These are phyloP conservation scores for Phlyctochytrium bullatum DNA, from an alignment of 192 early-diverging fungal genomes.

Conservation along the genomic window DNA sequence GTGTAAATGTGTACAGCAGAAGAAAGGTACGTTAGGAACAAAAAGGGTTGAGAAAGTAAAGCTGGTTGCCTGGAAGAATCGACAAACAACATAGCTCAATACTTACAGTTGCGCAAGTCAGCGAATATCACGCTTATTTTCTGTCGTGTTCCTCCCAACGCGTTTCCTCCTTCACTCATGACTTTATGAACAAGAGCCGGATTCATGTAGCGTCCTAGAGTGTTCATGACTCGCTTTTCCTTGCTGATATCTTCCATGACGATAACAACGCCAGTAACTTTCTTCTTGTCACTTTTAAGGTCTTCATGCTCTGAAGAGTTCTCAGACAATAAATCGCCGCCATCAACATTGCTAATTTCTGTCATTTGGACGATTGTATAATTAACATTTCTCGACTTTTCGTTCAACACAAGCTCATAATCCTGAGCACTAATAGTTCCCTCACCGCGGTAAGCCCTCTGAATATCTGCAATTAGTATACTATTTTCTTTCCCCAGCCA, in stretches of 20 bases:
- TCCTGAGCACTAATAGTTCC: conserved; percentile 15
- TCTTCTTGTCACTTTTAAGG: conserved; percentile 7
- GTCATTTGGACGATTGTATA: conserved; percentile 27
- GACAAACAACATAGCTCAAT: neutral
- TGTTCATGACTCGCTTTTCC: conserved; percentile 22
- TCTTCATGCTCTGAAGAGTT: neutral
- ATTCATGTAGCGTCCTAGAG: conserved; percentile 25
- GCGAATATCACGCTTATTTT: conserved; percentile 21
- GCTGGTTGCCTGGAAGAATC: neutral
- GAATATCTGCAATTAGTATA: conserved; percentile 38
- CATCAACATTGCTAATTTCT: neutral
- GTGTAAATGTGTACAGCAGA: neutral
- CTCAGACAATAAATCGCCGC: neutral
- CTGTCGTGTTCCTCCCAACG: conserved; percentile 17
- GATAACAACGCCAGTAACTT: conserved; percentile 25
- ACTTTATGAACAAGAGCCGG: conserved; percentile 21
- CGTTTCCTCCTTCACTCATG: conserved; percentile 15
- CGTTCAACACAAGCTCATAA: conserved; percentile 31
- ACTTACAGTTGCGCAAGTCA: conserved; percentile 38
- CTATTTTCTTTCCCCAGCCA: conserved; percentile 37
- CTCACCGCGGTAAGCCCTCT: conserved; percentile 21
- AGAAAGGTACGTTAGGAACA: neutral
- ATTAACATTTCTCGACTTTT: conserved; percentile 15
- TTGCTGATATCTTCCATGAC: conserved; percentile 28
- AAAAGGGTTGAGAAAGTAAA: conserved; percentile 2